Evolutionary conservation across 1,284 basidiomycete species (phyloP), one percentile per base, ranked within the genome.

Genomic region (Lentinula novae-zelandiae): DNA sequence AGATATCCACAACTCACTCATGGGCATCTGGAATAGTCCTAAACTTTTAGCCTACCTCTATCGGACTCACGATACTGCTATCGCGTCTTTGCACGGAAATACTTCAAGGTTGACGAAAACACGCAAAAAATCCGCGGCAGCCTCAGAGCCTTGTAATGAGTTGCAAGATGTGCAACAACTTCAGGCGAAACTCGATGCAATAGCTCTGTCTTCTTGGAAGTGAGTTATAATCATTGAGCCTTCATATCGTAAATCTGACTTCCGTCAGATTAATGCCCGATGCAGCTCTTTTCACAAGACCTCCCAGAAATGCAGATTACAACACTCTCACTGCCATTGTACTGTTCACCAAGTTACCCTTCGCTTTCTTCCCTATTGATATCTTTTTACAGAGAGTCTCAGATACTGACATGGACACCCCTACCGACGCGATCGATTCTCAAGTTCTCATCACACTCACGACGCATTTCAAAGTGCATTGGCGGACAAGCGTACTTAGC

Each of bases 281-380:
- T 60, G 75, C 87, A 15, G 80, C 80, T 0, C 71, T 81, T 22
- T 90, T 90, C 67, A 82, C 86, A 64, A 80, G 89, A 31, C 74
- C 83, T 7, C 76, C 85, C 22, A 86, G 80, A 66, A 82, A 83
- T 66, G 78, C 86, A 0, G 89, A 91, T 67, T 78, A 82, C 57
- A 91, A 90, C 67, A 80, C 80, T 1, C 71, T 89, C 5, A 72
- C 72, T 5, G 67, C 76, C 52, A 67, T 79, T 39, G 85, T 87
- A 69, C 15, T 8, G 40, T 17, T 20, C 27, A 54, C 20, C 17
- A 46, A 46, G 9, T n/a, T 7, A 20, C 15, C 22, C 44, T 46
- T 20, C 5, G 8, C 36, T 38, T 42, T 31, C 15, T 39, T 13
- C 49, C 20, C 9, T 60, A 34, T 60, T 51, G 31, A 58, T 66